A percentile compares a stretch with the other conserved stretches of the same genome.
Evolutionary conservation across 192 early-diverging fungal genomes (phyloP).

Genomic region (Podila epicladia): DNA sequence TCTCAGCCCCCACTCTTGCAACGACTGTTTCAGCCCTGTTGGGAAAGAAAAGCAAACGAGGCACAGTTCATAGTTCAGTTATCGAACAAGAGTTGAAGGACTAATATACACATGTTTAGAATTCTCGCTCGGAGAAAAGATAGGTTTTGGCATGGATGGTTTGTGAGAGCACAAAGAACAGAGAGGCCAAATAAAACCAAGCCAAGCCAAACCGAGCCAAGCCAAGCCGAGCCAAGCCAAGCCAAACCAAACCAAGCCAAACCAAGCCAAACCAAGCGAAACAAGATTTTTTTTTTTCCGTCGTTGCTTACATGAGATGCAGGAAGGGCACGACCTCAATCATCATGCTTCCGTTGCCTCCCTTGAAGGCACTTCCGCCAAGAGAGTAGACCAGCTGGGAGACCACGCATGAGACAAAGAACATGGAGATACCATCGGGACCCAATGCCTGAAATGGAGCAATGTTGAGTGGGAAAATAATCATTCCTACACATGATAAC

Average conservation of each 20-base stretch:
- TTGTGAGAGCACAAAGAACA: background rate
- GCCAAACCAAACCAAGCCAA: background rate
- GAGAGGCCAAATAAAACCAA: background rate
- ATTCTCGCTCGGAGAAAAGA: conserved; percentile 6
- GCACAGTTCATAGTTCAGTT: conserved; percentile 30
- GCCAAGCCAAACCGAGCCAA: background rate
- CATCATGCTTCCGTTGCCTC: conserved; percentile 93
- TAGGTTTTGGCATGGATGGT: background rate
- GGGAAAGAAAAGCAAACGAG: conserved; percentile 2
- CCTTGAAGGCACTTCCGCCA: conserved; percentile 92
- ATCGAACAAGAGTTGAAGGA: conserved; percentile 47
- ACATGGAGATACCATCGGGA: conserved; percentile 95
- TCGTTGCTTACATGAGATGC: conserved; percentile 72
- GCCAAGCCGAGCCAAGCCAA: background rate
- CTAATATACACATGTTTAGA: conserved; percentile 9
- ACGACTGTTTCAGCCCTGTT: conserved; percentile 72
- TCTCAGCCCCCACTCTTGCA: conserved; percentile 62
- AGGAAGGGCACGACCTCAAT: conserved; percentile 90
- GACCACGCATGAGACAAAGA: conserved; percentile 80
- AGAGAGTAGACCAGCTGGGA: conserved; percentile 76
- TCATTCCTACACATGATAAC: conserved; percentile 63
- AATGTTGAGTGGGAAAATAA: conserved; percentile 88
- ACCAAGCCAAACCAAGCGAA: background rate
- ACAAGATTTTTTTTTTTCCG: background rate
- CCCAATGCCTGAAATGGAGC: conserved; percentile 76